Percentiles rank a stretch among this genome's conserved stretches.
Evolutionary conservation across 176 grass and related monocot species (phyloP).

Genomic region (Lolium perenne): DNA sequence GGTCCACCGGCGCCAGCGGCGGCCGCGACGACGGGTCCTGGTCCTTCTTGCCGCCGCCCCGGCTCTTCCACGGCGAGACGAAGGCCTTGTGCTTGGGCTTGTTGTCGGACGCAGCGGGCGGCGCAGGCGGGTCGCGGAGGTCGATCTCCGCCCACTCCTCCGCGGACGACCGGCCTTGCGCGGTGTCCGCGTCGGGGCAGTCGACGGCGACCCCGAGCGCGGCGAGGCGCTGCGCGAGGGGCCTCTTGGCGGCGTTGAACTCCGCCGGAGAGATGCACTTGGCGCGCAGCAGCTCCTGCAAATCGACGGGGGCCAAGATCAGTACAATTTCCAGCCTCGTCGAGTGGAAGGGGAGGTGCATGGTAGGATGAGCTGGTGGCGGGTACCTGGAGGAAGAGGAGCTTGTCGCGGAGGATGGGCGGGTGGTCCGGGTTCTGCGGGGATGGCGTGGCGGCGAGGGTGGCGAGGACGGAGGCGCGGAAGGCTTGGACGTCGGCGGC

Average conservation of each 20-base stretch:
- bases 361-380: neutral
- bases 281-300: constrained; percentile 73
- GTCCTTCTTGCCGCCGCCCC: constrained; percentile 71
- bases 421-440: constrained; percentile 55
- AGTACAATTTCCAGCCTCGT: neutral
- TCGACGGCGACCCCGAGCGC: constrained; percentile 73
- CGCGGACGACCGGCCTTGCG: constrained; percentile 23
- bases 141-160: constrained; percentile 96
- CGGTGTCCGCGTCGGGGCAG: constrained; percentile 58
- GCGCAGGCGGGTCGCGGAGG: constrained; percentile 61
- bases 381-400: constrained; percentile 87
- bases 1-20: constrained; percentile 50
- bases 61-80: constrained; percentile 63
- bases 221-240: constrained; percentile 76
- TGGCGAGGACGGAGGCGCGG: constrained; percentile 64
- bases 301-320: neutral
- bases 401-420: constrained; percentile 74
- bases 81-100: constrained; percentile 66
- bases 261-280: constrained; percentile 80
- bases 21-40: constrained; percentile 4
- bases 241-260: constrained; percentile 86
- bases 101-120: constrained; percentile 42
- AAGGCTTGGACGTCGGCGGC: constrained; percentile 76
- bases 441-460: constrained; percentile 56
- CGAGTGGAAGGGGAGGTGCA: neutral